Percentiles rank a stretch among this genome's conserved stretches.
These are phyloP conservation scores for Kickxella alabastrina DNA, from an alignment of 192 early-diverging fungal genomes.

Conservation along the genomic window DNA sequence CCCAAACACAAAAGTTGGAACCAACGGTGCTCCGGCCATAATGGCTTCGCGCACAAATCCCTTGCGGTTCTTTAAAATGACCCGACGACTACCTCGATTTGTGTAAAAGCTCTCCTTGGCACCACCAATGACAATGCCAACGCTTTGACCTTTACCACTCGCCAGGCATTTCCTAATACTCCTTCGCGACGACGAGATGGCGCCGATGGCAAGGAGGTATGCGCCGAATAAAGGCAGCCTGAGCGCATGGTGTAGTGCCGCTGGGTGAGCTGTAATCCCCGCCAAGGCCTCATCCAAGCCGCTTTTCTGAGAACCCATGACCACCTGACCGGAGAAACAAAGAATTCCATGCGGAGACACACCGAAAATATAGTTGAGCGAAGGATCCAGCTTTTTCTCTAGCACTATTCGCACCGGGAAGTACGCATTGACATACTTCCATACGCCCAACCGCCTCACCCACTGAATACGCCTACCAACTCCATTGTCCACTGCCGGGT, in stretches of 20 bases:
- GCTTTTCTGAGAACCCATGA: slow-evolving; percentile 79
- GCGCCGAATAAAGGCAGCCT: slow-evolving; percentile 81
- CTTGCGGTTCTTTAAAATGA: slow-evolving; percentile 71
- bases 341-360: slow-evolving; percentile 90
- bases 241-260: slow-evolving; percentile 77
- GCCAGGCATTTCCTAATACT: slow-evolving; percentile 76
- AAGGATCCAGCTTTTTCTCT: slow-evolving; percentile 79
- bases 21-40: slow-evolving; percentile 71
- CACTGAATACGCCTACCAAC: slow-evolving; percentile 58
- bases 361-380: slow-evolving; percentile 85
- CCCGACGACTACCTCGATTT: slow-evolving; percentile 59
- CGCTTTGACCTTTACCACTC: slow-evolving; percentile 71
- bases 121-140: slow-evolving; percentile 89
- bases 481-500: slow-evolving; percentile 40
- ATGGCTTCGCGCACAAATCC: slow-evolving; percentile 94
- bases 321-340: slow-evolving; percentile 74
- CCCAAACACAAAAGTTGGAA: slow-evolving; percentile 90
- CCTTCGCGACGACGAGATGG: slow-evolving; percentile 68
- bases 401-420: slow-evolving; percentile 78
- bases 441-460: slow-evolving; percentile 55
- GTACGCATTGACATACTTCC: slow-evolving; percentile 79
- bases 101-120: slow-evolving; percentile 80
- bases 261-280: slow-evolving; percentile 58
- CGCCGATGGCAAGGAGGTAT: slow-evolving; percentile 70
- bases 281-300: slow-evolving; percentile 69